Evolutionary conservation across 2,329 filamentous ascomycete species (phyloP).

Genomic region (Ceratocystis albifundus): DNA sequence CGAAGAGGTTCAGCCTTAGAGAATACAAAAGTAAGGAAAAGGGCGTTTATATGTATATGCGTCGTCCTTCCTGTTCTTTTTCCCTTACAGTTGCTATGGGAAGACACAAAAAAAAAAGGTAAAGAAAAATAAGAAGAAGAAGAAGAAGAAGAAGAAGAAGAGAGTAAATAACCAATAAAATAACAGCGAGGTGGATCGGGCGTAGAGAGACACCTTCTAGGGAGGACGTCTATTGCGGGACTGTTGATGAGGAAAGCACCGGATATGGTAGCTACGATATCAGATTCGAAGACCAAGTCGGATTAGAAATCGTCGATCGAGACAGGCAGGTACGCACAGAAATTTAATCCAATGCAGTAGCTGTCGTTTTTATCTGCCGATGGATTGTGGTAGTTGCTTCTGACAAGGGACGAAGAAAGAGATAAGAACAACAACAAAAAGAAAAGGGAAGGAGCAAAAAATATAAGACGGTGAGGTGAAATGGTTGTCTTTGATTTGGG

Average conservation of each 20-base stretch:
- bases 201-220: background rate
- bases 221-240: conserved; percentile 7
- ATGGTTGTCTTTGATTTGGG: background rate
- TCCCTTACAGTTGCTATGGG: conserved; percentile 1
- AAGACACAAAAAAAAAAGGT: background rate
- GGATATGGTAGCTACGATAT: conserved; percentile 4
- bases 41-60: too few species aligned
- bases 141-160: background rate
- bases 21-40: background rate
- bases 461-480: background rate
- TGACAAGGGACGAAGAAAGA: conserved; percentile 5
- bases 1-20: background rate
- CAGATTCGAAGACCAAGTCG: conserved; percentile 3
- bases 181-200: background rate
- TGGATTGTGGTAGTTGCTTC: background rate
- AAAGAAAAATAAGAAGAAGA: background rate
- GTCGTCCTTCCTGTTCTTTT: background rate
- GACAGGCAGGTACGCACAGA: background rate
- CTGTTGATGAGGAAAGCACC: background rate
- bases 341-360: background rate
- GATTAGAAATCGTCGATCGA: conserved; percentile 7
- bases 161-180: background rate
- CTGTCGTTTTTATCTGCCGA: conserved; percentile 5
- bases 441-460: background rate
- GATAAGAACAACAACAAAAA: background rate